phyloP scores from a whole-genome alignment of 805 yeast genomes.

The Barnettozyma californica region DNA sequence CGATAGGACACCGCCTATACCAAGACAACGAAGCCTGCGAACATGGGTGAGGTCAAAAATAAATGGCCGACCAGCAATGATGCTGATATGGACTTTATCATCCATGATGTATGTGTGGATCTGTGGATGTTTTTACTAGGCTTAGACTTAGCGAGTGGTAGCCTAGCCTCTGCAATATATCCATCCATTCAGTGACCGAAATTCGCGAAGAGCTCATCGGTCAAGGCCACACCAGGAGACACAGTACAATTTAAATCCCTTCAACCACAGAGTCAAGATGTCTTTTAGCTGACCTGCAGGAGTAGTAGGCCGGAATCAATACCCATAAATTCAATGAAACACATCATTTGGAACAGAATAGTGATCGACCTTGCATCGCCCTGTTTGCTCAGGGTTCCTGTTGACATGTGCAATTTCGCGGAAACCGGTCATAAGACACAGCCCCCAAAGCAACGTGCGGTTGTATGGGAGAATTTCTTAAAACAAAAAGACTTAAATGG shows the following conservation, averaged over 20 bases:
- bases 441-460: not conserved
- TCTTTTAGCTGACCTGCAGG: too few relatives aligned
- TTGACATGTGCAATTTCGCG: not conserved
- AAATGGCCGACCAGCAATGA: conserved; percentile 42
- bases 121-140: not conserved
- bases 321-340: too few relatives aligned
- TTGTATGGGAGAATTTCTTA: not conserved
- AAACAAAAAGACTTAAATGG: not conserved
- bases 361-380: not conserved
- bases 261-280: too few relatives aligned
- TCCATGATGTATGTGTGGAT: not conserved
- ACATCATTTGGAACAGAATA: not conserved
- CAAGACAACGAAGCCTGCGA: conserved; percentile 49
- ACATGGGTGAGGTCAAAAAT: conserved; percentile 56
- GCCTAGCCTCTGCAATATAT: too few relatives aligned
- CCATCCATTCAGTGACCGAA: not conserved
- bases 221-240: conserved; percentile 3
- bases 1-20: conserved; percentile 68
- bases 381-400: not conserved
- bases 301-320: too few relatives aligned
- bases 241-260: not conserved
- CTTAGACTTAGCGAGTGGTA: not conserved
- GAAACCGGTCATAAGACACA: not conserved
- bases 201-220: conserved; percentile 4
- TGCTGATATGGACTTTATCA: conserved; percentile 26